Evolutionary conservation across 176 grass and related monocot species (phyloP).

Genomic region (Zoysia pacifica): DNA sequence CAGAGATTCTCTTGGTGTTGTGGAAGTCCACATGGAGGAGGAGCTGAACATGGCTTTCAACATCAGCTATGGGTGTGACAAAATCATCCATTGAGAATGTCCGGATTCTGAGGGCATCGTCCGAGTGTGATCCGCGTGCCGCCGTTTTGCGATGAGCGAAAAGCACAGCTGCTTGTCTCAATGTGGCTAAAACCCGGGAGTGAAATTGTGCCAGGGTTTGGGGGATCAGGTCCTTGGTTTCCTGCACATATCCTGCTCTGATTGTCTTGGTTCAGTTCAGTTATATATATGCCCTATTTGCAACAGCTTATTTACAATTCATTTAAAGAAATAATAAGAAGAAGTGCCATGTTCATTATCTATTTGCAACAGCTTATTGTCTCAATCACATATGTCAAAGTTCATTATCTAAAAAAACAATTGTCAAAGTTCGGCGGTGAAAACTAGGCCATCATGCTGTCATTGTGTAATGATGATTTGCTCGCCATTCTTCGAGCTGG

Average conservation of each 20-base stretch:
- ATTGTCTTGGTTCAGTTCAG: not conserved
- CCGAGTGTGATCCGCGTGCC: not conserved
- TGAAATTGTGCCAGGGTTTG: slow-evolving; percentile 4
- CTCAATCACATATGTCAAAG: too few species aligned
- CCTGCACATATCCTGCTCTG: not conserved
- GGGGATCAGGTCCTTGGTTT: not conserved
- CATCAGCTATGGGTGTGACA: slow-evolving; percentile 5
- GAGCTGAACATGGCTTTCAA: not conserved
- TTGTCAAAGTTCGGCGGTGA: slow-evolving; percentile 18
- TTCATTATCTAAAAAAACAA: too few species aligned
- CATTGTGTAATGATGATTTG: not conserved
- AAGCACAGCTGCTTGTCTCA: slow-evolving; percentile 13
- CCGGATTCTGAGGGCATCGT: not conserved
- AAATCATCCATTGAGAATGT: slow-evolving; percentile 15
- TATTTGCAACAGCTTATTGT: too few species aligned
- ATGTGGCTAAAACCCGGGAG: not conserved
- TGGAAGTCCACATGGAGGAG: slow-evolving; percentile 38
- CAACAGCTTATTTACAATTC: too few species aligned
- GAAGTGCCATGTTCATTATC: too few species aligned
- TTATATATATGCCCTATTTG: not conserved
- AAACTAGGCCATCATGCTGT: not conserved
- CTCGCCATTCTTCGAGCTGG: not conserved
- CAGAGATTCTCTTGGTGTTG: slow-evolving; percentile 40
- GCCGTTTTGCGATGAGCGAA: not conserved
- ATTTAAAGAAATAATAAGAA: too few species aligned